Percentiles rank a stretch among this genome's conserved stretches.
Conservation (phyloP, 1,284 basidiomycete genomes). For the Fomitopsis betulina region DNA sequence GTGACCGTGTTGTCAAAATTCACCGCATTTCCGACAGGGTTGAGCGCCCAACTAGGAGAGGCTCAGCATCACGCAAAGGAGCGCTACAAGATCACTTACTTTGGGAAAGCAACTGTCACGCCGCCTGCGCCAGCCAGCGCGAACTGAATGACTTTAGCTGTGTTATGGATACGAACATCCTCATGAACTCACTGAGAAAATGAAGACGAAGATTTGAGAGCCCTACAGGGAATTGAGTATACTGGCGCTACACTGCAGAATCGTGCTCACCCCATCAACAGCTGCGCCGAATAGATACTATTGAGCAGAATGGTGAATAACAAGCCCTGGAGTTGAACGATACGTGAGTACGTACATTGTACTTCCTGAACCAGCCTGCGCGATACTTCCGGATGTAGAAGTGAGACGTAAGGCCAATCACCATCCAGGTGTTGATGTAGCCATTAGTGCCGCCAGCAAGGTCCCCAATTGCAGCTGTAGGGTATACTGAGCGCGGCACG, state of each 20-base stretch:
- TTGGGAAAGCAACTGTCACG: neutral
- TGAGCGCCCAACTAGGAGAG: neutral
- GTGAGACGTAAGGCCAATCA: slow-evolving; percentile 20
- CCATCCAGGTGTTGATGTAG: slow-evolving; percentile 9
- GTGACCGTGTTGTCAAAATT: too few species aligned
- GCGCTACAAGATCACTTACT: neutral
- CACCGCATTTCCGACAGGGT: neutral
- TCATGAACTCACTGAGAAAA: slow-evolving; percentile 1
- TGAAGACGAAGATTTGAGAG: slow-evolving; percentile 6
- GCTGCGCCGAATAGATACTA: slow-evolving; percentile 5
- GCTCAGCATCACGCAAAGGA: neutral
- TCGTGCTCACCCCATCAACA: neutral
- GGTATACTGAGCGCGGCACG: neutral
- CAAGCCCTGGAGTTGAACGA: neutral
- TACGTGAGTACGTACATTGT: slow-evolving; percentile 32
- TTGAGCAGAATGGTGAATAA: neutral
- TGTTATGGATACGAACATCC: too few species aligned
- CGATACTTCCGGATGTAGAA: slow-evolving; percentile 21
- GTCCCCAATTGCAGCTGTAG: slow-evolving; percentile 8
- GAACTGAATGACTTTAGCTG: neutral
- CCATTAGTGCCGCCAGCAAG: slow-evolving; percentile 1
- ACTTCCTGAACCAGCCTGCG: slow-evolving; percentile 49
- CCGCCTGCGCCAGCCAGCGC: slow-evolving; percentile 1
- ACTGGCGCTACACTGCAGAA: neutral
- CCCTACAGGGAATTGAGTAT: neutral